A percentile compares a stretch with the other conserved stretches of the same genome.
phyloP scores from a whole-genome alignment of 495 filamentous ascomycete species.

The Lineolata rhizophorae region DNA sequence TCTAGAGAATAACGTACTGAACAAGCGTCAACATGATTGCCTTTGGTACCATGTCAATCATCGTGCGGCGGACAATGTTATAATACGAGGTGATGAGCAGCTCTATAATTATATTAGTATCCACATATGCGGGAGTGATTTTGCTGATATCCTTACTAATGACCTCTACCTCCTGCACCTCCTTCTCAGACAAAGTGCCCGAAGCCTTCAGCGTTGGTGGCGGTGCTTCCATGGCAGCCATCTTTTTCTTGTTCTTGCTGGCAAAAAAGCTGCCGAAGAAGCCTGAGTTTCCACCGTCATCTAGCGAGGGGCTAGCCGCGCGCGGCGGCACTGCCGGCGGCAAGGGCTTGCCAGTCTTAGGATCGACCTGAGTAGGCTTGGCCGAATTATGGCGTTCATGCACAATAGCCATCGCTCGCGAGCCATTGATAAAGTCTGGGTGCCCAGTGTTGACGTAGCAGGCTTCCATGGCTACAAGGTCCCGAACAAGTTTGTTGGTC shows the following conservation, averaged over 20 bases:
- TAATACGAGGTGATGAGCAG: conserved; percentile 91
- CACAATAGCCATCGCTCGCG: conserved; percentile 84
- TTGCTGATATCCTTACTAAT: conserved; percentile 73
- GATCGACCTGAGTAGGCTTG: conserved; percentile 91
- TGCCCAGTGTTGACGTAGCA: conserved; percentile 98
- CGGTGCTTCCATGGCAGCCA: conserved; percentile 94
- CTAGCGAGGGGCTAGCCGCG: conserved; percentile 39
- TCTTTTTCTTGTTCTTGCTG: conserved; percentile 99
- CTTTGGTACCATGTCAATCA: conserved; percentile 99
- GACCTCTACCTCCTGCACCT: conserved; percentile 87
- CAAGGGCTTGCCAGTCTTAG: conserved; percentile 93
- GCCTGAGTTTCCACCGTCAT: conserved; percentile 36
- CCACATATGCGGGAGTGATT: conserved; percentile 3
- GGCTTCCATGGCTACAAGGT: conserved; percentile 85
- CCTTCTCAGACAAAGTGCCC: conserved; percentile 76
- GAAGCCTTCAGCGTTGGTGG: conserved; percentile 85
- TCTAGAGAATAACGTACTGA: conserved; percentile 38
- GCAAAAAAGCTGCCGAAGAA: conserved; percentile 98
- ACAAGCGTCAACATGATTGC: conserved; percentile 97
- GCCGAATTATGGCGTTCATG: conserved; percentile 62
- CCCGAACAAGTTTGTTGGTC: conserved; percentile 86
- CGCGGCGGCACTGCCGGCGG: conserved; percentile 43
- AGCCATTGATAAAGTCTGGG: conserved; percentile 89
- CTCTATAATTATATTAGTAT: conserved; percentile 30
- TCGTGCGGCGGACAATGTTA: conserved; percentile 90